Conservation (phyloP, 164 flowering plant species). For the Aristolochia fimbriata region DNA sequence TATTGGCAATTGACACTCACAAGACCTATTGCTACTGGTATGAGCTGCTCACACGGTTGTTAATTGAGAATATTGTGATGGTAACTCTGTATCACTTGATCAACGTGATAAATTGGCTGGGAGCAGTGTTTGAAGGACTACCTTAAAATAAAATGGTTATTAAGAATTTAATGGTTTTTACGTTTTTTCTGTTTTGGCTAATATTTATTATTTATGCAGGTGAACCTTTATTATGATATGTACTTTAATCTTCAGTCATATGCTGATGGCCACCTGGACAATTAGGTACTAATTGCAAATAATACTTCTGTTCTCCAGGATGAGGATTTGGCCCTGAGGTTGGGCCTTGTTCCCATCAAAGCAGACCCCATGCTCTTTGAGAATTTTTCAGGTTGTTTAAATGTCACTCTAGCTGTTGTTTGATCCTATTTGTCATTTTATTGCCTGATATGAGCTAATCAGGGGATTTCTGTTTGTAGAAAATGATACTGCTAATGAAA, state of each 20-base stretch:
- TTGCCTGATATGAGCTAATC: neutral
- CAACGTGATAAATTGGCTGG: too few relatives aligned
- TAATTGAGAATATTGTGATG: too few relatives aligned
- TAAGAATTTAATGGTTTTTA: too few relatives aligned
- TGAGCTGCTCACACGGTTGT: too few relatives aligned
- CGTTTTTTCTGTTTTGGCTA: too few relatives aligned
- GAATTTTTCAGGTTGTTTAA: constrained; percentile 54
- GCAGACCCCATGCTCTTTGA: constrained; percentile 85
- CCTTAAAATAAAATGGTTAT: too few relatives aligned
- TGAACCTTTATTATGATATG: neutral
- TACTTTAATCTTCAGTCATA: neutral
- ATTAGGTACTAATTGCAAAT: constrained; percentile 79
- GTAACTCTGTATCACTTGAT: too few relatives aligned
- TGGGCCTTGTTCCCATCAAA: constrained; percentile 80
- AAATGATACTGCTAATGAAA: constrained; percentile 70
- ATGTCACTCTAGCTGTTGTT: neutral
- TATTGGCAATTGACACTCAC: too few relatives aligned
- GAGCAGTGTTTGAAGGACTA: too few relatives aligned
- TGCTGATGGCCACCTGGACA: constrained; percentile 95
- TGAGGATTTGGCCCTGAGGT: constrained; percentile 86
- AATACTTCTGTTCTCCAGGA: constrained; percentile 83
- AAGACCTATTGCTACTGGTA: too few relatives aligned
- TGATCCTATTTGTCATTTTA: neutral
- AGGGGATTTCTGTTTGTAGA: constrained; percentile 24
- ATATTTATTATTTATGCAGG: too few relatives aligned